phyloP scores from a whole-genome alignment of 2,329 filamentous ascomycete species.

The Emergomyces orientalis region DNA sequence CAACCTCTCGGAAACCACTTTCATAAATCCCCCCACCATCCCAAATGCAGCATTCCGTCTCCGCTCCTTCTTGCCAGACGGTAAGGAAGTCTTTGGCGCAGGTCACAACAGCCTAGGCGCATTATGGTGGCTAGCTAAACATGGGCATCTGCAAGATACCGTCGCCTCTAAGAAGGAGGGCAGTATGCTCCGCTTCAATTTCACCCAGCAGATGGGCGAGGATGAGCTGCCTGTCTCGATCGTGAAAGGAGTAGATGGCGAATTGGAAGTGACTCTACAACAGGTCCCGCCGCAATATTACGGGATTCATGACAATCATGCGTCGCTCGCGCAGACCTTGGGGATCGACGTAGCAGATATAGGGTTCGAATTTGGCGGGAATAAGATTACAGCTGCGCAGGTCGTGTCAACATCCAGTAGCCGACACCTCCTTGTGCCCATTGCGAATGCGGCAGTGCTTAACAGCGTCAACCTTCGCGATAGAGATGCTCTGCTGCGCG shows the following conservation, averaged over 20 bases:
- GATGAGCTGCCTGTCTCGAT: conserved; percentile 5
- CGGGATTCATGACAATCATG: conserved; percentile 10
- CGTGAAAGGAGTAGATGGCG: not conserved
- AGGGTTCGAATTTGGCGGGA: conserved; percentile 8
- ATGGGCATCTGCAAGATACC: conserved; percentile 11
- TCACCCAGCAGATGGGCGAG: conserved; percentile 9
- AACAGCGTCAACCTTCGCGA: conserved; percentile 8
- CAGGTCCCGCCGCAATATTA: conserved; percentile 10
- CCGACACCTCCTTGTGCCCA: conserved; percentile 15
- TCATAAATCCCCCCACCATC: conserved; percentile 14
- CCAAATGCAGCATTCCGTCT: conserved; percentile 14
- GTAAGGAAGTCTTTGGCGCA: conserved; percentile 17
- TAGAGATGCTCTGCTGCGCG: conserved; percentile 10
- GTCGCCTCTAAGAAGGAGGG: not conserved
- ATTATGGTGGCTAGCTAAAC: conserved; percentile 17
- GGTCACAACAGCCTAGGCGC: conserved; percentile 19
- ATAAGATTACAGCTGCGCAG: conserved; percentile 1
- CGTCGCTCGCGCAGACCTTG: conserved; percentile 10
- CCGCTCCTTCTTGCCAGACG: conserved; percentile 19
- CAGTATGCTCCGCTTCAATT: not conserved
- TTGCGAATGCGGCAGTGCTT: conserved; percentile 13
- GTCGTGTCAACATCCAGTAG: conserved; percentile 17
- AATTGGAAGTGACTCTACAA: conserved; percentile 9
- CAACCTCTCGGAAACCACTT: conserved; percentile 14
- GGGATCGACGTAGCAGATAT: conserved; percentile 9